Evolutionary conservation across 768 basidiomycete genomes (phyloP), one percentile per base, ranked within the genome.

Genomic region (Hericium alpestre): DNA sequence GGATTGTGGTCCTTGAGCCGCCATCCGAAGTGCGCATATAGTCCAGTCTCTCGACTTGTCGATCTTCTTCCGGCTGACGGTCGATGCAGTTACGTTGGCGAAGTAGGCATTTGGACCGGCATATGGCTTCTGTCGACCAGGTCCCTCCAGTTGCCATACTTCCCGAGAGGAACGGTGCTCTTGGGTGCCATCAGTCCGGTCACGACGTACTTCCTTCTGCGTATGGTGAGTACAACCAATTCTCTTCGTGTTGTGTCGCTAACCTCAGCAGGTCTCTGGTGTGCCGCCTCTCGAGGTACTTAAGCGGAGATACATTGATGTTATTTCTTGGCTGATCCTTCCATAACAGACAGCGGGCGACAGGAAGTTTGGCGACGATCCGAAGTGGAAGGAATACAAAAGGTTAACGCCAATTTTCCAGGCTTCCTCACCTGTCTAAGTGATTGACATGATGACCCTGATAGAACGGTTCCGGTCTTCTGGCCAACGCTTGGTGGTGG

Each of bases 1-100:
- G 87, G 87, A 1, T 68, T 88, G 16, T 92, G 87, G 86, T 71
- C 75, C 20, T 66, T 79, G 48, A 82, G 79, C 61, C 70, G 87
- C 23, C 88, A 89, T 62, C 87, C 87, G 20, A 90, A 89, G 87
- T 88, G 66, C 40, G 75, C 66, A 47, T 49, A 54, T 47, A 5
- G 20, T 46, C n/a, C 20, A 27, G 38, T 38, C 13, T 6, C 23
- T 4, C 11, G 8, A 15, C n/a, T n/a, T 56, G 55, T 13, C 25
- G 4, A 4, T 3, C 25, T 25, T 25, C 25, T 25, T 11, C 27
- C 40, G 5, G 13, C 27, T 51, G 22, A 51, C 23, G 23, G 1
- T 9, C 55, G 58, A 27, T 51, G 48, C n/a, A 87, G 86, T 69
- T 87, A 88, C 65, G 76, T 86, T 38, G 84, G 81, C 16, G 86